Evolutionary conservation across 139 green algal species (phyloP).

Genomic region (Tetraselmis striata): DNA sequence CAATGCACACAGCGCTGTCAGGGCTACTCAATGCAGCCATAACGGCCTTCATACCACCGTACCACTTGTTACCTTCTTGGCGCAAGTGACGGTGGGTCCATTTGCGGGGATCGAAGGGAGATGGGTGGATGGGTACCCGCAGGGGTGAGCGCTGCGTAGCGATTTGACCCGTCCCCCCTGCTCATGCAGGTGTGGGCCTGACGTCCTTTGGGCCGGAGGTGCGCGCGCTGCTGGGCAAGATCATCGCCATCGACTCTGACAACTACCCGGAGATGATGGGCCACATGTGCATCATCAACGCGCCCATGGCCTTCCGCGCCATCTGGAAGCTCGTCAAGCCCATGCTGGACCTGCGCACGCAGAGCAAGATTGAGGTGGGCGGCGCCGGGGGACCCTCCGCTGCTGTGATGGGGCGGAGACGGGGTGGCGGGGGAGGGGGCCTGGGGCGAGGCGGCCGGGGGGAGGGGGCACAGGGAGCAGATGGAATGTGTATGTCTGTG

Average conservation of each 20-base stretch:
- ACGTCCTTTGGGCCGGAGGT: conserved; percentile 57
- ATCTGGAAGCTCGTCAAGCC: conserved; percentile 65
- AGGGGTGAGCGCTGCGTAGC: too few relatives aligned
- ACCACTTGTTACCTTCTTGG: not conserved
- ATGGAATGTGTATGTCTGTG: too few relatives aligned
- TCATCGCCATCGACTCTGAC: conserved; percentile 46
- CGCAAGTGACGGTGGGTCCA: too few relatives aligned
- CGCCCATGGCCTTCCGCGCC: conserved; percentile 61
- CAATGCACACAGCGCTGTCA: too few relatives aligned
- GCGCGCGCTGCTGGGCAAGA: conserved; percentile 42
- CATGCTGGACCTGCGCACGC: conserved; percentile 68
- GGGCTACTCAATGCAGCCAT: too few relatives aligned
- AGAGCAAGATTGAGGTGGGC: conserved; percentile 72
- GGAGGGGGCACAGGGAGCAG: too few relatives aligned
- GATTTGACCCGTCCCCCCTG: too few relatives aligned
- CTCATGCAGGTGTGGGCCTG: conserved; percentile 51
- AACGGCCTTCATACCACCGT: not conserved
- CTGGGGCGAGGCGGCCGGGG: too few relatives aligned
- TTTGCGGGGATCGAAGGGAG: too few relatives aligned
- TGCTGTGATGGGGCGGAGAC: too few relatives aligned
- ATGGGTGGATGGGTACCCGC: too few relatives aligned
- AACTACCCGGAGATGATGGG: conserved; percentile 83
- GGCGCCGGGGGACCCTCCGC: not conserved
- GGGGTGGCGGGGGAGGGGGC: too few relatives aligned
- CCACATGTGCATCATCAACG: conserved; percentile 82